Evolutionary conservation across 2,329 filamentous ascomycete species (phyloP).

Genomic region (Pseudogymnoascus sp.): DNA sequence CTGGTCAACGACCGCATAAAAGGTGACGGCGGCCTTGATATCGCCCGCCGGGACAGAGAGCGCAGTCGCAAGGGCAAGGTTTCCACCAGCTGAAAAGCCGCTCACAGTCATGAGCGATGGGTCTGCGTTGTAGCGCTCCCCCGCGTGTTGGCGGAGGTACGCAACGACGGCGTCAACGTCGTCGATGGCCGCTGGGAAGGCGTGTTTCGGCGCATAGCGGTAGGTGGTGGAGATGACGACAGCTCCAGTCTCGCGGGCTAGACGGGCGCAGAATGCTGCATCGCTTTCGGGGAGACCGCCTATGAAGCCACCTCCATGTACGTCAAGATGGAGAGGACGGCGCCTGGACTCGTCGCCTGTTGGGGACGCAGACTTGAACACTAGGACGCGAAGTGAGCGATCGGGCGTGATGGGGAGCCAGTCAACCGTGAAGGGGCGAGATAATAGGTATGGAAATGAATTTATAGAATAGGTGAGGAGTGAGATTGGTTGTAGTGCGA

Average conservation of each 20-base stretch:
- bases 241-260: conserved; percentile 35
- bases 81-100: conserved; percentile 39
- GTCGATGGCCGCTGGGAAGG: conserved; percentile 32
- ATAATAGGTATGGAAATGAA: conserved; percentile 32
- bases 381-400: conserved; percentile 28
- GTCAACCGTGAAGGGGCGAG: conserved; percentile 29
- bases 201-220: conserved; percentile 29
- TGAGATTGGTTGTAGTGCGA: conserved; percentile 37
- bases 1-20: neutral
- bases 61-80: conserved; percentile 32
- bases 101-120: conserved; percentile 35
- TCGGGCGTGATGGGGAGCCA: conserved; percentile 28
- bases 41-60: neutral
- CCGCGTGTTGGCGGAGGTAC: conserved; percentile 35
- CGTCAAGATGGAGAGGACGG: conserved; percentile 38
- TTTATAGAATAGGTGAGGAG: conserved; percentile 34
- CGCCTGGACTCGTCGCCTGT: conserved; percentile 19
- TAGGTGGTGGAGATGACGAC: conserved; percentile 32
- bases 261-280: conserved; percentile 28
- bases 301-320: conserved; percentile 39
- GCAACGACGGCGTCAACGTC: conserved; percentile 37
- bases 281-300: conserved; percentile 37
- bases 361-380: conserved; percentile 28
- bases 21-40: neutral
- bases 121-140: conserved; percentile 32